A percentile compares a stretch with the other conserved stretches of the same genome.
Evolutionary conservation across 768 basidiomycete species (phyloP).

Genomic region (Hydnomerulius pinastri): DNA sequence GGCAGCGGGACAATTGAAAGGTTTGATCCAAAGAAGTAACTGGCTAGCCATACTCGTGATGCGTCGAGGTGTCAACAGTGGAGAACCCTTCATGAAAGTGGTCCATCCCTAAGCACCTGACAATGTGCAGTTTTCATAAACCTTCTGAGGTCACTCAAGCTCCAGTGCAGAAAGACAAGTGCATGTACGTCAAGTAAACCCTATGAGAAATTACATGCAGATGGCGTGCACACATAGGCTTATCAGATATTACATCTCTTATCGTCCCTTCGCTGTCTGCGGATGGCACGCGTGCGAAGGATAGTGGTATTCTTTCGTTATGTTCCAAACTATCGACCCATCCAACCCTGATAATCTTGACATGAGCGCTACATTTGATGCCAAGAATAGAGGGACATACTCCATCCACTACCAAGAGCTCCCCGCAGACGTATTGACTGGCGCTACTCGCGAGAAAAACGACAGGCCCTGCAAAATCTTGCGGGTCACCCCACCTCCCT

Average conservation of each 20-base stretch:
- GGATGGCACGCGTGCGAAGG: background rate
- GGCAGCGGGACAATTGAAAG: background rate
- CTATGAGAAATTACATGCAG: background rate
- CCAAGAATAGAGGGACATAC: constrained; percentile 41
- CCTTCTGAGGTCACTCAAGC: constrained; percentile 1
- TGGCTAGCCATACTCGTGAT: background rate
- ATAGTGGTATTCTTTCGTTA: constrained; percentile 1
- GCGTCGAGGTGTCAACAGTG: constrained; percentile 1
- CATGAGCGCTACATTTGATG: constrained; percentile 2
- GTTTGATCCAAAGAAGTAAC: background rate
- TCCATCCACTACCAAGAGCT: constrained; percentile 67
- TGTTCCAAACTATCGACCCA: constrained; percentile 45
- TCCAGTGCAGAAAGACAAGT: constrained; percentile 8
- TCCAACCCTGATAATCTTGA: constrained; percentile 52
- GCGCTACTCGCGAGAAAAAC: constrained; percentile 67
- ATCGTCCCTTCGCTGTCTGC: constrained; percentile 2
- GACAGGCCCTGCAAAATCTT: constrained; percentile 67
- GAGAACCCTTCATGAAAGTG: constrained; percentile 5
- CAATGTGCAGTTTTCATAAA: background rate
- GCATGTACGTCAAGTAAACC: constrained; percentile 17
- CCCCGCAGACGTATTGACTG: constrained; percentile 70
- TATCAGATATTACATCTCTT: background rate
- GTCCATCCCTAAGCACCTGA: constrained; percentile 9
- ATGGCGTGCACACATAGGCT: too few species aligned
- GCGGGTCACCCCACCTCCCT: constrained; percentile 65